Evolutionary conservation across 2,329 filamentous ascomycete species (phyloP).

Genomic region (Colletotrichum sp.): DNA sequence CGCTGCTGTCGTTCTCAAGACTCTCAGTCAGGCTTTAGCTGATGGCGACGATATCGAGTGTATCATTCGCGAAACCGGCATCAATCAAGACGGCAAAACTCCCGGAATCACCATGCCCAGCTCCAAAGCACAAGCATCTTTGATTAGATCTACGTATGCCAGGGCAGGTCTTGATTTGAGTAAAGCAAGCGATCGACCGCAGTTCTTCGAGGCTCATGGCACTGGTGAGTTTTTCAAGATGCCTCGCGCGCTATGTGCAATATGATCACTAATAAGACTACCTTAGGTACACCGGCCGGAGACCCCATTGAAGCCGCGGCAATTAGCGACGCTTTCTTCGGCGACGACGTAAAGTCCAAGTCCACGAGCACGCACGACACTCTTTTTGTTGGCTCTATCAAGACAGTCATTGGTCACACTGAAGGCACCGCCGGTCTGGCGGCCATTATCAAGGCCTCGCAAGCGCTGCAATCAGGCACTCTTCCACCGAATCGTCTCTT

Average conservation of each 20-base stretch:
- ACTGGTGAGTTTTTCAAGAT: conserved; percentile 26
- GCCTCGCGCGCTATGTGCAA: rapidly evolving
- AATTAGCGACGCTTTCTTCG: neutral
- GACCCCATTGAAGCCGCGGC: conserved; percentile 42
- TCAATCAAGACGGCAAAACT: conserved; percentile 27
- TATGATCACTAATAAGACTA: neutral
- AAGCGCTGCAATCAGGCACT: conserved; percentile 22
- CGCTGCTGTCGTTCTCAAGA: conserved; percentile 51
- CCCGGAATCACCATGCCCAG: conserved; percentile 40
- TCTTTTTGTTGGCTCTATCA: conserved; percentile 30
- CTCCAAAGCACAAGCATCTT: conserved; percentile 26
- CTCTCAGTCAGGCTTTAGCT: conserved; percentile 43
- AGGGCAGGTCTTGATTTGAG: conserved; percentile 4
- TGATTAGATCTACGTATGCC: conserved; percentile 33
- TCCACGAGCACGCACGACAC: conserved; percentile 24
- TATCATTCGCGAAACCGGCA: conserved; percentile 27
- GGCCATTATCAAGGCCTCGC: conserved; percentile 28
- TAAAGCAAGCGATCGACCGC: conserved; percentile 7
- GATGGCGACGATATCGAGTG: conserved; percentile 30
- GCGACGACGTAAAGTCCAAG: neutral
- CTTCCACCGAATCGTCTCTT: conserved; percentile 37
- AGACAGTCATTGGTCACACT: conserved; percentile 32
- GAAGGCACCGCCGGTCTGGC: conserved; percentile 31
- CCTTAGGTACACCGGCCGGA: conserved; percentile 36
- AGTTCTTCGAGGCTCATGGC: conserved; percentile 38